Conservation (phyloP, 768 basidiomycete species). For the Boletus subparvulus region DNA sequence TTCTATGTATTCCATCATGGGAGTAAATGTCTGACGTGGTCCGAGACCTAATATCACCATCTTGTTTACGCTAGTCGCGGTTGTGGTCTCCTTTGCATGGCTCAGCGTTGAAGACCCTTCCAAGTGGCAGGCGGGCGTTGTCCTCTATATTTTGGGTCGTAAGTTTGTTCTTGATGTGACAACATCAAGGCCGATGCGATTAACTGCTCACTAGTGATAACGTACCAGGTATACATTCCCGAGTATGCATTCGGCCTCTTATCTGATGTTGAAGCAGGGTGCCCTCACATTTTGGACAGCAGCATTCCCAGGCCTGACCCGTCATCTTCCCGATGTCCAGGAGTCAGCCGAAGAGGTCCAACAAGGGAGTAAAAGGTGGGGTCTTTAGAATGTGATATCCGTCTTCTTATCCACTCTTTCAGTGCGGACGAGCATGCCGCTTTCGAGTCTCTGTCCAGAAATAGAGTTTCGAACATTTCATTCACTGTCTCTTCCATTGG, state of each 20-base stretch:
- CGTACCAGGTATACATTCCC: constrained; percentile 54
- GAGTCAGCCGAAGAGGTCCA: constrained; percentile 44
- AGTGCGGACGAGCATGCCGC: constrained; percentile 52
- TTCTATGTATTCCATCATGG: neutral
- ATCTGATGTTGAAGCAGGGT: constrained; percentile 39
- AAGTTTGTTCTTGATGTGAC: constrained; percentile 24
- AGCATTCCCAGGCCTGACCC: constrained; percentile 74
- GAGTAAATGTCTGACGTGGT: neutral
- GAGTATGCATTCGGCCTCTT: neutral
- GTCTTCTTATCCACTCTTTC: neutral
- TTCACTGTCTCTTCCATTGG: constrained; percentile 69
- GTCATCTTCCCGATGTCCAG: constrained; percentile 68
- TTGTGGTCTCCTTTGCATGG: constrained; percentile 75
- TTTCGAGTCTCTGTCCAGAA: constrained; percentile 64
- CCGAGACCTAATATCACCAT: constrained; percentile 73
- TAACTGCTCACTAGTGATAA: constrained; percentile 47
- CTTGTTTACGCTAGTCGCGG: constrained; percentile 64
- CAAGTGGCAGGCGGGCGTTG: constrained; percentile 61
- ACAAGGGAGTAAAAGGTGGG: constrained; percentile 49
- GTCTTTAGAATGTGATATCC: neutral
- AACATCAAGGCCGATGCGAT: neutral
- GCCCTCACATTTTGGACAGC: constrained; percentile 82
- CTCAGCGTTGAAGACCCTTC: constrained; percentile 66
- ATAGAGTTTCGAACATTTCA: constrained; percentile 73
- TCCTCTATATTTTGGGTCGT: constrained; percentile 65